Evolutionary conservation across 2,329 filamentous ascomycete species (phyloP), one percentile per base, ranked within the genome.

Genomic region (Cladosporium sp.): DNA sequence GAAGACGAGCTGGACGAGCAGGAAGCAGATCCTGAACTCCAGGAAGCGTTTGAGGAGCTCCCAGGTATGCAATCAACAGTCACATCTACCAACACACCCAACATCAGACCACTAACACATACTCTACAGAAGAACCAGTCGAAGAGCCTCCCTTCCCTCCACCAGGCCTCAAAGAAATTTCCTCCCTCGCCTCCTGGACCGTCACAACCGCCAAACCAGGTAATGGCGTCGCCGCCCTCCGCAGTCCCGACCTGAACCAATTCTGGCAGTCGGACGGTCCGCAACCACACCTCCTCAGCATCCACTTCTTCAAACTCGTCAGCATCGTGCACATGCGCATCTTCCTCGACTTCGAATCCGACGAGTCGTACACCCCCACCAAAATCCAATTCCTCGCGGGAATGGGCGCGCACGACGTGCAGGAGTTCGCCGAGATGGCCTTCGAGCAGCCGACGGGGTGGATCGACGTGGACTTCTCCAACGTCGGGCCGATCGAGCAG

Each of bases 331-430:
- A 84, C 22, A 83, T 93, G 45, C 80, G 88, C n/a, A 82, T 93
- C 61, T 91, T 86, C 59, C 84, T 99, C 39, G 91, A 99, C 71
- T 96, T 95, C 68, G 84, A 86, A 55, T 82, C 89, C 48, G 93
- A 99, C 69, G 93, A 99, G 71, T 93, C 88, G 38, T 99, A 99
- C 68, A 99, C 93, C 3, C 93, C 93, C 0, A 97, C 91, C 1
- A 88, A 90, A 61, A 95, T 99, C 62, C 76, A 87, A 41, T 90
- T 97, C 65, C 82, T 86, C 32, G 92, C 91, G 0, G 93, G 93
- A 11, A 96, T 89, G 56, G 89, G 90, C 39, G 86, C 90, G 57
- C 93, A 97, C 68, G 90, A 95, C 64, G 80, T 97, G 8, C 86
- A 95, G 48, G 87, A 93, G 56, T 97, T 96, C 68, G 84, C 85